Percentiles rank a stretch among this genome's conserved stretches.
Evolutionary conservation across 2,329 filamentous ascomycete genomes (phyloP).

Genomic region (Aspergillus sp.): DNA sequence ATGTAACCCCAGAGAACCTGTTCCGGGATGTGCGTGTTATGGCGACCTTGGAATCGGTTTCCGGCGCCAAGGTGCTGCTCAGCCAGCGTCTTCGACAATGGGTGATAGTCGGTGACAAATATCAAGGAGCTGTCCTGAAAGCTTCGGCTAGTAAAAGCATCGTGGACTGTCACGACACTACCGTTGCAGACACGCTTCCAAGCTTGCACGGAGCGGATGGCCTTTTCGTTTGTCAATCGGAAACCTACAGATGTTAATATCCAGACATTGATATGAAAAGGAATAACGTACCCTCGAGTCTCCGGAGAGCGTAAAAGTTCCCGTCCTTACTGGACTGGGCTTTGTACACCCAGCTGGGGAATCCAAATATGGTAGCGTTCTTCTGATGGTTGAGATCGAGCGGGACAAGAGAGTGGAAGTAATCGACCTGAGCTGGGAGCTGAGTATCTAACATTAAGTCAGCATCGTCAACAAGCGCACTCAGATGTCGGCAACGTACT

Average conservation of each 20-base stretch:
- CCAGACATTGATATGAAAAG: background rate
- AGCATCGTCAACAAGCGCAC: background rate
- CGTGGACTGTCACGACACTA: conserved; percentile 81
- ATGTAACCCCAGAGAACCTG: conserved; percentile 87
- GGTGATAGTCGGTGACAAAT: conserved; percentile 91
- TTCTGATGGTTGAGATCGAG: conserved; percentile 81
- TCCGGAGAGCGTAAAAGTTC: conserved; percentile 79
- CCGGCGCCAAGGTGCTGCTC: conserved; percentile 66
- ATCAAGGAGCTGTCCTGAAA: conserved; percentile 95
- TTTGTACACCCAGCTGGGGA: conserved; percentile 93
- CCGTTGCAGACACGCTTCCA: conserved; percentile 86
- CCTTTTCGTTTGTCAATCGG: conserved; percentile 82
- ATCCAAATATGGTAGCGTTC: conserved; percentile 78
- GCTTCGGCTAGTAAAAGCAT: conserved; percentile 88
- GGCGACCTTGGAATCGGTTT: conserved; percentile 46
- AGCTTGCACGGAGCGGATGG: conserved; percentile 79
- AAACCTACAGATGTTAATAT: conserved; percentile 63
- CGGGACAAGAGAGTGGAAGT: conserved; percentile 90
- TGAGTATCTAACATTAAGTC: conserved; percentile 57
- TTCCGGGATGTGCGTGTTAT: conserved; percentile 63
- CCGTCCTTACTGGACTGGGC: conserved; percentile 87
- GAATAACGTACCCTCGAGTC: conserved; percentile 68
- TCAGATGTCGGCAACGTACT: conserved; percentile 52
- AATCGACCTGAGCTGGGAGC: conserved; percentile 73
- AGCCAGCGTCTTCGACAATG: conserved; percentile 82